Percentiles rank a stretch among this genome's conserved stretches.
Conservation (phyloP, 495 filamentous ascomycete genomes). For the Talaromyces adpressus region DNA sequence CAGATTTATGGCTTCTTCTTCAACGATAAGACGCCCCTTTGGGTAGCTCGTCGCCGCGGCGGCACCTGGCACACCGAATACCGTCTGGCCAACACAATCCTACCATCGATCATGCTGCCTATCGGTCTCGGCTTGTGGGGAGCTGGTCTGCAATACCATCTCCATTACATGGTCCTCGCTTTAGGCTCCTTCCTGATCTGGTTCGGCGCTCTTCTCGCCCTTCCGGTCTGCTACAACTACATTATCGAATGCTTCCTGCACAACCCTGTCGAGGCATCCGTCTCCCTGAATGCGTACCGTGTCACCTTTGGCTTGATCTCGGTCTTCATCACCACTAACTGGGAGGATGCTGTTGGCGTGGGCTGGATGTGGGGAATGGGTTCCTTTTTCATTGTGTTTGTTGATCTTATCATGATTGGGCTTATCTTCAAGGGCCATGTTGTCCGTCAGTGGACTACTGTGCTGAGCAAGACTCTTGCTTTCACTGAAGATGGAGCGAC, state of each 20-base stretch:
- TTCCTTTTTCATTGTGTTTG: constrained; percentile 24
- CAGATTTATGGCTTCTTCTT: constrained; percentile 29
- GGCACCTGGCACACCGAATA: constrained; percentile 41
- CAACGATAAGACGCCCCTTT: constrained; percentile 34
- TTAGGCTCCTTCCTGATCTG: constrained; percentile 30
- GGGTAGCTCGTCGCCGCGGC: constrained; percentile 20
- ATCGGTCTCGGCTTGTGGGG: constrained; percentile 40
- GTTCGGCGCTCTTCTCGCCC: constrained; percentile 20
- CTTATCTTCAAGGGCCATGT: constrained; percentile 23
- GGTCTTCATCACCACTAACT: constrained; percentile 29
- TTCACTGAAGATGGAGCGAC: constrained; percentile 3
- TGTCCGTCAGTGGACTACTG: not conserved
- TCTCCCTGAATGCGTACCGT: constrained; percentile 24
- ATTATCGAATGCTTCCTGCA: constrained; percentile 30
- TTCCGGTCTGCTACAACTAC: constrained; percentile 36
- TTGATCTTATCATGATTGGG: constrained; percentile 18
- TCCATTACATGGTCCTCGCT: constrained; percentile 32
- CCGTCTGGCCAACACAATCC: constrained; percentile 27
- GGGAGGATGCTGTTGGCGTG: constrained; percentile 25
- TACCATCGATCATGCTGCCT: constrained; percentile 22
- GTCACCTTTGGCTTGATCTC: constrained; percentile 26
- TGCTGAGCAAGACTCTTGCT: constrained; percentile 2
- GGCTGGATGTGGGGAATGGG: constrained; percentile 38
- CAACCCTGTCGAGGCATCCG: constrained; percentile 22
- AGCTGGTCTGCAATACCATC: constrained; percentile 29